Evolutionary conservation across 768 basidiomycete genomes (phyloP).

Genomic region (Dacryopinax spathularia): DNA sequence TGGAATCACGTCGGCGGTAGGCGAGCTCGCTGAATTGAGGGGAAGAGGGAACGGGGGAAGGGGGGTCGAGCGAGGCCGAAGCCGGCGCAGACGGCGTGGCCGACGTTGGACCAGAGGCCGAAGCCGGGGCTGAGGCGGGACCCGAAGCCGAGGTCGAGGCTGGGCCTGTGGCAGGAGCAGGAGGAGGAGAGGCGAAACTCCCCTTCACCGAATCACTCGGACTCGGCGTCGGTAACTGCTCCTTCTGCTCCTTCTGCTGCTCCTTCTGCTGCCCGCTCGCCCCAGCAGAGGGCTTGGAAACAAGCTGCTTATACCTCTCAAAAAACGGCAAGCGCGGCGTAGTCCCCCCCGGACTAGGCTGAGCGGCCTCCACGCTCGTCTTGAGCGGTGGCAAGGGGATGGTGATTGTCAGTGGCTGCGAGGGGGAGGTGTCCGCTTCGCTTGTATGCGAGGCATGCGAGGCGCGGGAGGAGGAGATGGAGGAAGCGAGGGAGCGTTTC

Average conservation of each 20-base stretch:
- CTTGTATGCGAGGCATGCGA: too few species aligned
- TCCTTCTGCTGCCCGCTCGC: not conserved
- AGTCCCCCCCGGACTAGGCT: too few species aligned
- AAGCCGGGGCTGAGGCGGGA: not conserved
- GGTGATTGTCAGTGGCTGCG: not conserved
- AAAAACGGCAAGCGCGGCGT: slow-evolving; percentile 39
- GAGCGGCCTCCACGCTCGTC: too few species aligned
- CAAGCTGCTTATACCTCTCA: slow-evolving; percentile 26
- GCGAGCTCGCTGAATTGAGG: not conserved
- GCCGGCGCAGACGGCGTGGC: too few species aligned
- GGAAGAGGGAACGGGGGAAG: not conserved
- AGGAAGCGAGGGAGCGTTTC: slow-evolving; percentile 1
- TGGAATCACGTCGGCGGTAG: not conserved
- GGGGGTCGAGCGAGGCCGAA: not conserved
- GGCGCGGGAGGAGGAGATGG: not conserved
- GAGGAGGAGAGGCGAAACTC: too few species aligned
- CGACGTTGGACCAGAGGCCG: too few species aligned
- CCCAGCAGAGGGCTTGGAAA: not conserved
- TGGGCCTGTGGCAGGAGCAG: too few species aligned
- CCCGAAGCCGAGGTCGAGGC: too few species aligned
- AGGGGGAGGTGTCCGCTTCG: too few species aligned
- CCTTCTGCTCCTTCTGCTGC: not conserved
- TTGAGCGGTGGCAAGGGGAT: not conserved
- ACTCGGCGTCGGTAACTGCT: not conserved
- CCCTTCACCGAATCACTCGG: too few species aligned